These are phyloP conservation scores for Thermoascus crustaceus DNA, from an alignment of 2,329 filamentous ascomycete genomes.

Conservation along the genomic window DNA sequence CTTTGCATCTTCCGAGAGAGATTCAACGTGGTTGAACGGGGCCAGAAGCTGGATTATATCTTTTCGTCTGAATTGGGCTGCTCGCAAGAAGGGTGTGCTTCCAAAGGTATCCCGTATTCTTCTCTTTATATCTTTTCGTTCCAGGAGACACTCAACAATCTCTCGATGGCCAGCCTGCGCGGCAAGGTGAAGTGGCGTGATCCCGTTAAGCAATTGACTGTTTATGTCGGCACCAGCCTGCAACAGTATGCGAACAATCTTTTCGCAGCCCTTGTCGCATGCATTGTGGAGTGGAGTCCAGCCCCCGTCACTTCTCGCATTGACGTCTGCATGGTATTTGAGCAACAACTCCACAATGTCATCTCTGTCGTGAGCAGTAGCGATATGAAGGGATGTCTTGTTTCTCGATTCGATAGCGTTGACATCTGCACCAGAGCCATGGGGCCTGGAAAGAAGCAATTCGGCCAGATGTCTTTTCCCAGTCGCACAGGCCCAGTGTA, in stretches of 20 bases:
- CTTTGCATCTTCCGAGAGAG: constrained; percentile 31
- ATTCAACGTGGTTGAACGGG: constrained; percentile 30
- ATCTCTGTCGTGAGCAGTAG: constrained; percentile 36
- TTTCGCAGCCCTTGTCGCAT: constrained; percentile 41
- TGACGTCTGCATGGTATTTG: constrained; percentile 38
- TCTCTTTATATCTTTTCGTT: constrained; percentile 23
- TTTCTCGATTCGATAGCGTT: constrained; percentile 33
- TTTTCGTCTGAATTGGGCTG: constrained; percentile 31
- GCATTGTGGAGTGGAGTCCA: constrained; percentile 50
- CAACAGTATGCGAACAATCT: constrained; percentile 39
- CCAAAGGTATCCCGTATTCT: constrained; percentile 31
- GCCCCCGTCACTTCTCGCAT: constrained; percentile 42
- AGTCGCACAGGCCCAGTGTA: constrained; percentile 53
- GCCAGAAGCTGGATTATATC: constrained; percentile 29
- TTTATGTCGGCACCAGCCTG: constrained; percentile 29
- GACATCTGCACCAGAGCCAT: constrained; percentile 32
- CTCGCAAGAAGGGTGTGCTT: constrained; percentile 34
- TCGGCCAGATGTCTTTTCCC: constrained; percentile 45
- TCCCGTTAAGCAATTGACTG: constrained; percentile 29
- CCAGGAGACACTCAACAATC: constrained; percentile 28
- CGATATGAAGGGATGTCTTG: constrained; percentile 44
- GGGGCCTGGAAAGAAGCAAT: constrained; percentile 34
- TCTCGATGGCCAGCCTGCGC: constrained; percentile 32
- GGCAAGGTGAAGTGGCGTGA: constrained; percentile 33
- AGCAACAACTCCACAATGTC: constrained; percentile 35